phyloP scores from a whole-genome alignment of 306 rosid species.

The Arachis hypogaea region DNA sequence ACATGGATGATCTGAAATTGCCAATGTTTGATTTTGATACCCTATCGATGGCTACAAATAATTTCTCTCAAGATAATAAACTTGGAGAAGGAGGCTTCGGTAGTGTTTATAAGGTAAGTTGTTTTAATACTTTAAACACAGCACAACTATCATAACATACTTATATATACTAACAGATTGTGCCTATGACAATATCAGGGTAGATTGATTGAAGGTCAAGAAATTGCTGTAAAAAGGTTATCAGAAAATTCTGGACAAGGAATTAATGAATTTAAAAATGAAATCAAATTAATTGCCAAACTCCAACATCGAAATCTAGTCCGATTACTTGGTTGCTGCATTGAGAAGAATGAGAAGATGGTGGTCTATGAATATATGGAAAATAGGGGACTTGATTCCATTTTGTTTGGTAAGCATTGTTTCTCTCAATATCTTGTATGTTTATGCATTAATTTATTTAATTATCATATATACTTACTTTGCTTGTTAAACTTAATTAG shows the following conservation, averaged over 20 bases:
- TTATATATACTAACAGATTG: no score
- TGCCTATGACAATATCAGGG: constrained; percentile 47
- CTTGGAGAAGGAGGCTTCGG: constrained; percentile 62
- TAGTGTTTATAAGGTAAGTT: constrained; percentile 45
- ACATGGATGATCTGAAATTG: constrained; percentile 44
- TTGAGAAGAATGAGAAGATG: constrained; percentile 61
- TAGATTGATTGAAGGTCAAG: constrained; percentile 46
- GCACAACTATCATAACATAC: no score
- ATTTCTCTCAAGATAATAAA: constrained; percentile 45
- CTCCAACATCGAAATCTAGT: constrained; percentile 76
- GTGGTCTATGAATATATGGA: constrained; percentile 66
- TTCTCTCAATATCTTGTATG: no score
- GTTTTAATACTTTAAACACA: no score
- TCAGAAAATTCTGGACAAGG: constrained; percentile 65
- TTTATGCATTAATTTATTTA: no score
- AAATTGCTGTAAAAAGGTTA: constrained; percentile 70
- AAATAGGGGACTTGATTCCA: constrained; percentile 56
- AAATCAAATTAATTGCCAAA: constrained; percentile 59
- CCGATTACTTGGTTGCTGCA: constrained; percentile 59
- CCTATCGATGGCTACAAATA: constrained; percentile 40
- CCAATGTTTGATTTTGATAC: constrained; percentile 43
- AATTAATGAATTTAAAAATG: constrained; percentile 62
- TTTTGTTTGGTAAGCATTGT: constrained; percentile 48
- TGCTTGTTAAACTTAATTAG: background rate
- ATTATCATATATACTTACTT: constrained; percentile 21